Percentiles rank a stretch among this genome's conserved stretches.
Conservation (phyloP, 2,329 filamentous ascomycete genomes). For the Ilyonectria sp. region DNA sequence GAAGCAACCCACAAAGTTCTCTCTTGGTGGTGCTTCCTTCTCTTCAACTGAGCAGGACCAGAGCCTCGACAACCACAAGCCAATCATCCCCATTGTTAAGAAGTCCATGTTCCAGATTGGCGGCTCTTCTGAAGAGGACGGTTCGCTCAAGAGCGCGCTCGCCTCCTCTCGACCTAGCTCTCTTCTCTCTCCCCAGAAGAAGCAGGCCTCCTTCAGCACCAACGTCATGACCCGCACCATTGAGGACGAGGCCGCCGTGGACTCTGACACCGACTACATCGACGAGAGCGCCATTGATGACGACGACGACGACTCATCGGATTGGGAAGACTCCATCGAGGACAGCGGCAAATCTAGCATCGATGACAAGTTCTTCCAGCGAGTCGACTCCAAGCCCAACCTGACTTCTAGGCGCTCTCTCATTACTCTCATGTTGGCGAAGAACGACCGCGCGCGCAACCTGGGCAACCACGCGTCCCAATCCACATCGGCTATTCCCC, state of each 20-base stretch:
- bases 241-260: conserved; percentile 66
- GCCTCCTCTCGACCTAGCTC: conserved; percentile 61
- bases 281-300: conserved; percentile 88
- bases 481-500: conserved; percentile 78
- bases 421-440: conserved; percentile 88
- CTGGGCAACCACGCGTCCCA: conserved; percentile 79
- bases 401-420: conserved; percentile 89
- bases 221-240: conserved; percentile 80
- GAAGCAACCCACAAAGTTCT: conserved; percentile 75
- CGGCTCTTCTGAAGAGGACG: conserved; percentile 81
- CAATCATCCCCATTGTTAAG: conserved; percentile 48
- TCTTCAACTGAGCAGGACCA: conserved; percentile 76
- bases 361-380: conserved; percentile 88
- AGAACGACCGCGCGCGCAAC: conserved; percentile 79
- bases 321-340: conserved; percentile 79
- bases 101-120: conserved; percentile 68
- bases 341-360: conserved; percentile 88
- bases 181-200: conserved; percentile 70
- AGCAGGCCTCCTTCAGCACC: conserved; percentile 86
- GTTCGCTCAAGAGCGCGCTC: conserved; percentile 75
- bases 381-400: conserved; percentile 90
- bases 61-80: conserved; percentile 62
- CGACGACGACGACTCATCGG: conserved; percentile 74
- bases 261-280: conserved; percentile 77
- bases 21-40: conserved; percentile 81